Evolutionary conservation across 2,329 filamentous ascomycete species (phyloP), one percentile per base, ranked within the genome.

Genomic region (Bimuria novae-zelandiae): DNA sequence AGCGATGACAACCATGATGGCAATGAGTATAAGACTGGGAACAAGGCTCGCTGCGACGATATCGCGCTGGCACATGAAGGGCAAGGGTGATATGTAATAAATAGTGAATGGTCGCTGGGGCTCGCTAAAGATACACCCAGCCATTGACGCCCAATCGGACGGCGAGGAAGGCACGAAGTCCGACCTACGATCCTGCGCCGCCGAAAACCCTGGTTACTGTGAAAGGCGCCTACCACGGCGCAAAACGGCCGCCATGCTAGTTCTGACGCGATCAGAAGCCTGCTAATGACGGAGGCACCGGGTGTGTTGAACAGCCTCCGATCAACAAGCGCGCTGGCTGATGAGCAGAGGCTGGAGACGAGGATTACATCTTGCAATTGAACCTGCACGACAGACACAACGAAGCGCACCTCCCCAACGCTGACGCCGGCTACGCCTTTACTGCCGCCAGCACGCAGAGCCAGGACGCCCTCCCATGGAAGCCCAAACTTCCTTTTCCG

Each of bases 1-100:
- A n/a, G 62, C 55, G 32, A 67, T 62, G 49, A 71, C 60, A 44
- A 65, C 64, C 66, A 72, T 70, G 52, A 54, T 52, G 37, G 58
- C 41, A 21, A 67, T 8, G 22, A 60, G 44, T 17, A 36, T 48
- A 36, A 63, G 23, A 23, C 55, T 41, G 21, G 63, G 44, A 33
- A 63, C 54, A 29, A 62, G 10, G 44, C 54, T 62, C 4, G 51
- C 35, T 42, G 61, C 59, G 35, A 70, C 56, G 8, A 62, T 57
- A 3, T 49, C 36, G 42, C 49, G 59, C 17, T 41, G 42, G 12
- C 55, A 51, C 60, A 65, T 65, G 44, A 40, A 10, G 40, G 53
- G 16, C n/a, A n/a, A n/a, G n/a, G n/a, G 16, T 40, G 30, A 49
- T 65, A 63, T 67, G 61, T 44, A 54, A 56, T 51, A 44, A 51